Evolutionary conservation across 805 yeast genomes (phyloP).

Genomic region (Debaryomyces maramus): DNA sequence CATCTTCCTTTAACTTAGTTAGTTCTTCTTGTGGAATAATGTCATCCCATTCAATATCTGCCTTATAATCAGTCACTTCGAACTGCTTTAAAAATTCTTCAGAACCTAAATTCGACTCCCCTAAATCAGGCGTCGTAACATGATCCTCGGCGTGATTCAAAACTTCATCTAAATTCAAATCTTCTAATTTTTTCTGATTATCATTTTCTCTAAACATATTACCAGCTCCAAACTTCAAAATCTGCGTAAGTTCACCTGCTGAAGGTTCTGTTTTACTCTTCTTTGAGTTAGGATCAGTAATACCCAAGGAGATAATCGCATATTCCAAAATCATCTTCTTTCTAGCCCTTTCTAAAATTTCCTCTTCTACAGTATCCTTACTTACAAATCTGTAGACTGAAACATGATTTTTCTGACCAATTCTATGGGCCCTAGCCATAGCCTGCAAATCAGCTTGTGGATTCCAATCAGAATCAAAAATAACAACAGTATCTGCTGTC

Average conservation of each 20-base stretch:
- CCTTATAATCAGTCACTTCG: conserved; percentile 97
- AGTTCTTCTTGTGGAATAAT: conserved; percentile 95
- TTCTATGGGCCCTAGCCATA: conserved; percentile 99
- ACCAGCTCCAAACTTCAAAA: conserved; percentile 96
- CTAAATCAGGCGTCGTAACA: conserved; percentile 91
- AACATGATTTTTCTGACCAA: conserved; percentile 98
- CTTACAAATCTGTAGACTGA: conserved; percentile 97
- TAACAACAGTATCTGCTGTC: conserved; percentile 99
- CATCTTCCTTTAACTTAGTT: conserved; percentile 85
- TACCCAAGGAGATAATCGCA: conserved; percentile 95
- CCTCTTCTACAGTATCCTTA: conserved; percentile 97
- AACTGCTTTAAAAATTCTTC: conserved; percentile 96
- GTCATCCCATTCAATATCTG: conserved; percentile 98
- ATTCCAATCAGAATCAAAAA: conserved; percentile 98
- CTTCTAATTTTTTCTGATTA: conserved; percentile 93
- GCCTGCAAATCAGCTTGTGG: conserved; percentile 99
- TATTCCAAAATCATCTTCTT: conserved; percentile 97
- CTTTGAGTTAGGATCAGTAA: conserved; percentile 68
- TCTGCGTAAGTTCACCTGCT: conserved; percentile 83
- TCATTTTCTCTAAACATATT: conserved; percentile 96
- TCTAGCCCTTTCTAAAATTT: conserved; percentile 93
- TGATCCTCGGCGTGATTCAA: conserved; percentile 97
- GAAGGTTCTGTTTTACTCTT: conserved; percentile 68
- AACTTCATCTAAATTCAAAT: conserved; percentile 92
- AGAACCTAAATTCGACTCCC: conserved; percentile 97